Evolutionary conservation across 2,329 filamentous ascomycete genomes (phyloP).

Genomic region (Ceratocystis huliohia): DNA sequence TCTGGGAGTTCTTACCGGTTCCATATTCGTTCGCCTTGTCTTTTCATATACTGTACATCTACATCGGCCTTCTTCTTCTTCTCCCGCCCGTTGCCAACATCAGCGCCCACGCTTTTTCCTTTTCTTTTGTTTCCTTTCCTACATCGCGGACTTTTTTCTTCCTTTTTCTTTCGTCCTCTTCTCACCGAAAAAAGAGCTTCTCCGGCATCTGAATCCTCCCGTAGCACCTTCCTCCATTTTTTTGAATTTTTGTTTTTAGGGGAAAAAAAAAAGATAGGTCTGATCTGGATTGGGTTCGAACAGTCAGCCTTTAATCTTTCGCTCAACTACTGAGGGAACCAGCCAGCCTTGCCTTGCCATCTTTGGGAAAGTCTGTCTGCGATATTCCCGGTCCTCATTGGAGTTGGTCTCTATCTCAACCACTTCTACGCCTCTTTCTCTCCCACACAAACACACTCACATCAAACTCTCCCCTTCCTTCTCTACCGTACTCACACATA

Average conservation of each 20-base stretch:
- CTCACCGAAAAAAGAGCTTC: background rate
- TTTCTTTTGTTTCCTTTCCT: conserved; percentile 8
- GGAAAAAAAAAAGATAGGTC: background rate
- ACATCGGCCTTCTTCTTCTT: background rate
- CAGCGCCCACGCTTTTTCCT: background rate
- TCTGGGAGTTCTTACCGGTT: background rate
- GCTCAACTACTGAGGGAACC: background rate
- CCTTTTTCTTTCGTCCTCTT: conserved; percentile 4
- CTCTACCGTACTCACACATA: background rate
- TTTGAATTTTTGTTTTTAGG: conserved; percentile 18
- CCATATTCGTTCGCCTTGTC: background rate
- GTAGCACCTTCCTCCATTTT: conserved; percentile 11
- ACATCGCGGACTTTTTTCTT: background rate
- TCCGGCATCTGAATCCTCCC: conserved; percentile 5
- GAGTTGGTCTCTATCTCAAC: background rate
- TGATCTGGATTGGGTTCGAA: conserved; percentile 1
- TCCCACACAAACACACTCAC: no score
- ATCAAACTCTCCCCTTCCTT: background rate
- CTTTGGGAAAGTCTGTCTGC: background rate
- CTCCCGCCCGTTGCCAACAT: background rate
- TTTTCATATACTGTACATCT: background rate
- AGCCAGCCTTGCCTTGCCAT: conserved; percentile 10
- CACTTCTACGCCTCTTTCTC: background rate
- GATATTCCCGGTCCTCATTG: background rate
- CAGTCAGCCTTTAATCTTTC: background rate